Evolutionary conservation across 2,329 filamentous ascomycete species (phyloP), one percentile per base, ranked within the genome.

Genomic region (Fusarium xylarioides): DNA sequence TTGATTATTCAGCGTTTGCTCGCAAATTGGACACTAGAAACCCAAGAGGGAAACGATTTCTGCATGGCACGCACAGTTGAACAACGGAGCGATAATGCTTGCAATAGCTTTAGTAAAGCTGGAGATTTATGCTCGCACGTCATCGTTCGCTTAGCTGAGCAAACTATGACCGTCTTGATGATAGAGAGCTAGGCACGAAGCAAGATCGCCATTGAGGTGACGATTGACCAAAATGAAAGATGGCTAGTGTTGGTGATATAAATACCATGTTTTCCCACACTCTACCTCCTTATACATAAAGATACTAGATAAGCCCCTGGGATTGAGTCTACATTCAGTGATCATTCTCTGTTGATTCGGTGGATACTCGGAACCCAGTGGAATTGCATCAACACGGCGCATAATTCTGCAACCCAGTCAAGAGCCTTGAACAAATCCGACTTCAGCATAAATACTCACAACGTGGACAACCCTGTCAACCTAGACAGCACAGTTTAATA

Each of bases 1-100:
- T 68, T 16, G 34, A 64, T 71, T 71, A 71, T 71, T 71, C 63
- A 71, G 68, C 68, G 18, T 26, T 42, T 34, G n/a, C 15, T 40
- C 34, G 14, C 34, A 32, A 34, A 35, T 37, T 28, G n/a, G 44
- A 30, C 23, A 40, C 16, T 37, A 38, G 26, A 67, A 35, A 12
- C 34, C 38, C 11, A 35, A 21, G 23, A 44, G n/a, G 18, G 26
- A 16, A 32, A 40, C n/a, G 35, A 50, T 26, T 28, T 18, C 50
- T 26, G 43, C 43, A 26, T 42, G n/a, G 12, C 15, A n/a, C 26
- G 12, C 15, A n/a, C 26, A 60, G 23, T 23, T 26, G 28, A 52
- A 30, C 16, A 19, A 30, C 28, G 10, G 37, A 61, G 40, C 21
- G 46, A 67, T 42, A 52, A 67, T 67, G 28, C 18, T 26, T 37